Evolutionary conservation across 345 rosid genomes (phyloP), one percentile per base, ranked within the genome.

Genomic region (Raphanus raphanistrum): DNA sequence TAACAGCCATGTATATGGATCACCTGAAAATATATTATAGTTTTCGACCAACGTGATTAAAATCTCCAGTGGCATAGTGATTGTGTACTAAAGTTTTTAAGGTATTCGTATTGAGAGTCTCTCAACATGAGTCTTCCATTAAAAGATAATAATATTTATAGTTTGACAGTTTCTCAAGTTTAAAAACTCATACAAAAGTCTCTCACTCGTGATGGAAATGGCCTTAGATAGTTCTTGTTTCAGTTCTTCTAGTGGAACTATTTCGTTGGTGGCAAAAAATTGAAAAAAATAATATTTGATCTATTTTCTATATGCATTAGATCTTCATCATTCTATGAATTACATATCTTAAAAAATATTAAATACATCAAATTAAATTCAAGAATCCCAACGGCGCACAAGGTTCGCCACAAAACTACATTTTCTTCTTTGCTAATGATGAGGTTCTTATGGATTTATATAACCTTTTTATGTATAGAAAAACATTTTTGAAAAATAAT

Each of bases 401-500:
- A 87, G 90, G 88, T 87, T 90, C 88, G 92, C 96, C 96, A 88
- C 92, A 88, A 80, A 90, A 84, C 83, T 76, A 61, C 79, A 63
- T 67, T 73, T 84, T 84, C 94, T 66, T 83, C 87, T 72, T 80
- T 84, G 87, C 84, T 73, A 83, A 90, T 90, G 82, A 87, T 87
- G 71, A 74, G 71, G 76, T 90, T 88, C 85, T 87, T 84, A 74
- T 60, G 71, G 70, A 84, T 76, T 71, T 67, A 50, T n/a, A 50
- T 5, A n/a, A 50, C 55, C 55, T 73, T 38, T 15, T 16, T 80
- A 77, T 71, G 25, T 60, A 60, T 63, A 50, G 17, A 26, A 72
- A 50, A 15, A 41, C 6, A 54, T 52, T 2, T 70, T 10, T 29
- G 55, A 68, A 6, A 35, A 33, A 68, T 5, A 8, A 17, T 57